Conservation (phyloP, 2,329 filamentous ascomycete species). For the Neurospora sp. region DNA sequence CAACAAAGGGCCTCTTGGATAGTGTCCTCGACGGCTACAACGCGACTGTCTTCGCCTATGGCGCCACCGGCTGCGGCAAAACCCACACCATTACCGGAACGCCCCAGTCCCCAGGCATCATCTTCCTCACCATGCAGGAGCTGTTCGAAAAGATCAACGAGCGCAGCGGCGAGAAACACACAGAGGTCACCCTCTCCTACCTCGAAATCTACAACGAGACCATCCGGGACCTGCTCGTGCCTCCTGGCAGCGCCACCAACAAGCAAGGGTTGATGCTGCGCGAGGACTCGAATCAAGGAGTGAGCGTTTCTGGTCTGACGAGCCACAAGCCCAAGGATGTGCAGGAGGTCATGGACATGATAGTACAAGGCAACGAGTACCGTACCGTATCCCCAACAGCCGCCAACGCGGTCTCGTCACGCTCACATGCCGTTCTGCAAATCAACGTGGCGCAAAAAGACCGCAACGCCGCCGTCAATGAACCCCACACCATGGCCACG, state of each 20-base stretch:
- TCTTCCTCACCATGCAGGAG: constrained; percentile 98
- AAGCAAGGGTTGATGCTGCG: constrained; percentile 83
- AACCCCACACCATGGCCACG: constrained; percentile 96
- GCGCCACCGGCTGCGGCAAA: constrained; percentile 95
- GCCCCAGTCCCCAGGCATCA: constrained; percentile 86
- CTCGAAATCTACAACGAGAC: constrained; percentile 99
- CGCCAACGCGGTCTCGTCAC: constrained; percentile 93
- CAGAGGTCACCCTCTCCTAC: constrained; percentile 87
- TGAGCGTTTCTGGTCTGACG: constrained; percentile 82
- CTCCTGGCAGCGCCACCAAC: constrained; percentile 49
- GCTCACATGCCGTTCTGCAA: constrained; percentile 93
- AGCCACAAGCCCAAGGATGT: constrained; percentile 88
- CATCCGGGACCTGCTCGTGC: constrained; percentile 88
- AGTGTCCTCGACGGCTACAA: constrained; percentile 97
- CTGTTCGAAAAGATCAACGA: constrained; percentile 95
- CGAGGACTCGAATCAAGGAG: constrained; percentile 87
- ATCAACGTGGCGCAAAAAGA: constrained; percentile 95
- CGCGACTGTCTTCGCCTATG: constrained; percentile 96
- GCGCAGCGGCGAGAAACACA: constrained; percentile 72
- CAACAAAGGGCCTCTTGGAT: constrained; percentile 80
- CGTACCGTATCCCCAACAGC: constrained; percentile 94
- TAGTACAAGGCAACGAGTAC: constrained; percentile 86
- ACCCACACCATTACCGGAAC: constrained; percentile 97
- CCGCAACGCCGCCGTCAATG: constrained; percentile 81
- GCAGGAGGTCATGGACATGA: constrained; percentile 98